phyloP scores from a whole-genome alignment of 495 filamentous ascomycete species.

The Talaromyces trachyspermus region DNA sequence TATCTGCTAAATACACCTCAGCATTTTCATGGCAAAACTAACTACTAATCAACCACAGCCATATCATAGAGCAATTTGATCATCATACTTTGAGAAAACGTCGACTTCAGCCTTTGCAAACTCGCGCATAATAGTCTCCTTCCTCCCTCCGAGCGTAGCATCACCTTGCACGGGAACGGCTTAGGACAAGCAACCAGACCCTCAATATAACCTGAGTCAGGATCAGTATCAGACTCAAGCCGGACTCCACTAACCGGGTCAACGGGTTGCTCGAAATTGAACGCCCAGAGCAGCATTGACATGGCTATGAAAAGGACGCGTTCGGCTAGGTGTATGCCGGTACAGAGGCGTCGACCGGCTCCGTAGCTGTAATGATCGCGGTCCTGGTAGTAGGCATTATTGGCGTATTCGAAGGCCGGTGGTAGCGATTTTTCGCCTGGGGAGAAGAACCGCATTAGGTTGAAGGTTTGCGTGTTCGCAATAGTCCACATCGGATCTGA shows the following conservation, averaged over 20 bases:
- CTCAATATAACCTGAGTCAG: slow-evolving; percentile 21
- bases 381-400: slow-evolving; percentile 17
- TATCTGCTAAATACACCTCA: too few relatives aligned
- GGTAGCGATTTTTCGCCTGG: neutral
- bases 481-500: slow-evolving; percentile 22
- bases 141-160: slow-evolving; percentile 20
- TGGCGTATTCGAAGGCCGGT: slow-evolving; percentile 16
- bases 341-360: slow-evolving; percentile 47
- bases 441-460: slow-evolving; percentile 41
- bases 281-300: slow-evolving; percentile 46
- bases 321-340: slow-evolving; percentile 51
- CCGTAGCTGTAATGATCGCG: slow-evolving; percentile 29
- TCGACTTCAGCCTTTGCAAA: slow-evolving; percentile 21
- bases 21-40: too few relatives aligned
- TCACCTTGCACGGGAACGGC: slow-evolving; percentile 23
- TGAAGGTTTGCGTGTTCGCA: slow-evolving; percentile 43
- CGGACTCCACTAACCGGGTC: slow-evolving; percentile 4
- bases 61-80: neutral
- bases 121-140: slow-evolving; percentile 27
- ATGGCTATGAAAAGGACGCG: slow-evolving; percentile 50
- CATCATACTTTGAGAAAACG: slow-evolving; percentile 5
- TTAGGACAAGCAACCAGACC: slow-evolving; percentile 37
- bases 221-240: slow-evolving; percentile 9
- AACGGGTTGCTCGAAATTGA: slow-evolving; percentile 10
- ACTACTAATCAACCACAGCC: neutral